Evolutionary conservation across 148 eudicot genomes (phyloP).

Genomic region (Pouteria glomerata): DNA sequence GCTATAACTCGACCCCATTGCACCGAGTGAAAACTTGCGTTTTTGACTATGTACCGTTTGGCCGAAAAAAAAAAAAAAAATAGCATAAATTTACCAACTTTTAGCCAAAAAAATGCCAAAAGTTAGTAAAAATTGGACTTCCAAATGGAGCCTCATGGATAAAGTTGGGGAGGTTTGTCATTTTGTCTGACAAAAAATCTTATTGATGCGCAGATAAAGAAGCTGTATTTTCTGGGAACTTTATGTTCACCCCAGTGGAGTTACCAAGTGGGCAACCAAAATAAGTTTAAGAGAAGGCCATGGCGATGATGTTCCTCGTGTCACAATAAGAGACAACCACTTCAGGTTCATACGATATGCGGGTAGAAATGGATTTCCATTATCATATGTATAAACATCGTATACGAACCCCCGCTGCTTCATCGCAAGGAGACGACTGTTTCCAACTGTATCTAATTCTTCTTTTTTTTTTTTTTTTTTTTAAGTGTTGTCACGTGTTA

Average conservation of each 20-base stretch:
- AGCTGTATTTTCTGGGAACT: constrained; percentile 48
- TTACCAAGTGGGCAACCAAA: not conserved
- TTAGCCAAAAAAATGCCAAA: too few species aligned
- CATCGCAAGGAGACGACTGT: too few species aligned
- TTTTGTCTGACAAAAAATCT: not conserved
- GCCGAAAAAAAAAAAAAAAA: too few species aligned
- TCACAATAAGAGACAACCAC: not conserved
- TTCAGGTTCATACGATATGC: not conserved
- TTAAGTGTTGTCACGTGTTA: too few species aligned
- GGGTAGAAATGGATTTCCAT: not conserved
- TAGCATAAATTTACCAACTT: too few species aligned
- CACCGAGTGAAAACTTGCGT: too few species aligned
- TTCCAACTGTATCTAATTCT: not conserved
- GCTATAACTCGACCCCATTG: not conserved
- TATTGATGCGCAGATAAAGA: constrained; percentile 39
- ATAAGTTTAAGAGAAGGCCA: not conserved
- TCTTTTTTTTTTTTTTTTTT: not conserved
- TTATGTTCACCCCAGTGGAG: constrained; percentile 42
- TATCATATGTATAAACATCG: not conserved
- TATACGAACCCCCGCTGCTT: not conserved
- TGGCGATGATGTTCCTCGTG: not conserved
- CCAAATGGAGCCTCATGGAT: too few species aligned
- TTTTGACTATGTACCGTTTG: too few species aligned
- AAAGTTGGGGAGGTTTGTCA: too few species aligned
- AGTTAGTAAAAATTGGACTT: too few species aligned